Percentiles rank a stretch among this genome's conserved stretches.
Conservation (phyloP, 805 yeast species). For the Metschnikowia drakensbergensis region DNA sequence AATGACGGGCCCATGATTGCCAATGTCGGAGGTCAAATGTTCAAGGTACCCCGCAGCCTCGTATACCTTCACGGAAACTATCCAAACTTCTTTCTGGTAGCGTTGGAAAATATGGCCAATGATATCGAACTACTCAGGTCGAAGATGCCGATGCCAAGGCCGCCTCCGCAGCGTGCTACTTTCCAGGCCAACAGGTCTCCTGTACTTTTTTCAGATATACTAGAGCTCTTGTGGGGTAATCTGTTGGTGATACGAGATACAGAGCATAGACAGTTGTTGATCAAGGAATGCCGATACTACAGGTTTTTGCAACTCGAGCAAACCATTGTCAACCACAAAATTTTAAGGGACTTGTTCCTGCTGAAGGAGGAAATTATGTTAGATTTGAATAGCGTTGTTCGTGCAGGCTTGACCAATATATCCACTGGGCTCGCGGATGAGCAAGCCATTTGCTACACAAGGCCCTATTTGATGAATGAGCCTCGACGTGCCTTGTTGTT, state of each 20-base stretch:
- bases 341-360: slow-evolving; percentile 49
- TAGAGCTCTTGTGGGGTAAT: slow-evolving; percentile 56
- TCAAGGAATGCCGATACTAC: slow-evolving; percentile 73
- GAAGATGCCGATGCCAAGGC: slow-evolving; percentile 53
- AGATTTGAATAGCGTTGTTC: slow-evolving; percentile 43
- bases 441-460: slow-evolving; percentile 24
- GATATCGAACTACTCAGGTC: slow-evolving; percentile 42
- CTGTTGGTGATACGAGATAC: slow-evolving; percentile 45
- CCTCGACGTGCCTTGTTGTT: slow-evolving; percentile 30
- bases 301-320: slow-evolving; percentile 75
- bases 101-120: slow-evolving; percentile 48
- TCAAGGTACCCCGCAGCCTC: slow-evolving; percentile 55
- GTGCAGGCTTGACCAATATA: slow-evolving; percentile 29
- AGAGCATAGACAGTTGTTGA: slow-evolving; percentile 51
- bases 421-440: slow-evolving; percentile 20
- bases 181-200: slow-evolving; percentile 51
- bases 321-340: slow-evolving; percentile 49
- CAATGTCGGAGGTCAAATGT: slow-evolving; percentile 55
- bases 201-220: slow-evolving; percentile 48
- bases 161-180: slow-evolving; percentile 71
- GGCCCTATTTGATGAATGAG: slow-evolving; percentile 34
- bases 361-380: slow-evolving; percentile 56
- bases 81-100: slow-evolving; percentile 73
- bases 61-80: slow-evolving; percentile 60
- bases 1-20: slow-evolving; percentile 53